Base-by-base conservation (phyloP, 441 rosid genomes). In the Arabidopsis hybrid region DNA sequence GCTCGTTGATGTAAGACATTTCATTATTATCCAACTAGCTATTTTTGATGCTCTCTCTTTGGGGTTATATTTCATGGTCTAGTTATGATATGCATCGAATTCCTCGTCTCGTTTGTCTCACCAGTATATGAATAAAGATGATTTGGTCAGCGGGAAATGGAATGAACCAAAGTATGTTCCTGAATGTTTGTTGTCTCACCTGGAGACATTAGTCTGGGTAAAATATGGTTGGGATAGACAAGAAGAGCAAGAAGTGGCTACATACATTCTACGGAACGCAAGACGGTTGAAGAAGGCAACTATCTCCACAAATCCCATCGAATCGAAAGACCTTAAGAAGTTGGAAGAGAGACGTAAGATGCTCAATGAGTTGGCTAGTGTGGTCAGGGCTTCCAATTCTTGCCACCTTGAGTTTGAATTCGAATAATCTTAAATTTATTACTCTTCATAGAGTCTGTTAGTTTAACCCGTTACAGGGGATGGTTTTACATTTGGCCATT, bases 171-270 rank as follows among this genome's bases (percentile, higher is more conserved):
- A 57, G n/a, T 4, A 36, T 45, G 65, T 43, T 3, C 73, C 45
- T 57, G 45, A 57, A 17, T 69, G 65, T 57, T 69, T 57, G 56
- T 67, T 67, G 72, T 67, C 72, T 6, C 72, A 67, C 8, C 32
- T 53, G 0, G 17, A 67, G 62, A 67, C 52, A 40, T 67, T 67
- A 14, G 42, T 9, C 16, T 55, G 62, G 72, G 31, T 0, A 67
- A n/a, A 10, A 69, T 69, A 42, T 4, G 13, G n/a, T 17, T 69
- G 55, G 73, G 31, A 12, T 2, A 17, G 55, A 69, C 12, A 46
- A 58, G 46, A 29, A 8, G 42, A 60, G 42, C 18, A 16, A 18
- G 26, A 69, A 69, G 57, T 58, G 47, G 73, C 65, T 45, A 13
- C 14, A 7, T 69, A 69, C 34, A 18, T 58, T 35, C 29, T 59